Evolutionary conservation across 805 yeast species (phyloP), one percentile per base, ranked within the genome.

Genomic region (Candida morakotiae): DNA sequence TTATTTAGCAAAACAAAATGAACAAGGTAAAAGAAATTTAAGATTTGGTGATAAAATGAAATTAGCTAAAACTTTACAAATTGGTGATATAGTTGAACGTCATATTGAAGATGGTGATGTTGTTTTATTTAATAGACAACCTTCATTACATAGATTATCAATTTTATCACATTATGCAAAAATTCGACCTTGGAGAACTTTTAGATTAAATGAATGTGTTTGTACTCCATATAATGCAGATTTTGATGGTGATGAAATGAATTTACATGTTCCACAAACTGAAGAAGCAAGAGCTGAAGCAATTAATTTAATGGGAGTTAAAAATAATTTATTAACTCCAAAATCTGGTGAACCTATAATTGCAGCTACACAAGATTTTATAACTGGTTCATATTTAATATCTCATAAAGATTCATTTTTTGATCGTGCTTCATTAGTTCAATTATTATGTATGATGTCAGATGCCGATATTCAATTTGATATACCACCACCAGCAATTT

Each of bases 171-270:
- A 93, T 69, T 89, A 82, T 62, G 99, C 96, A 32, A 89, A 87
- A 56, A 82, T 93, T 51, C 77, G 95, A 55, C 98, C 98, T 0
- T 93, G 98, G 98, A 76, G 98, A 67, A 93, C 99, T 2, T 87
- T 93, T 67, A 73, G 99, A 49, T 73, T 93, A 49, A 93, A 93
- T 58, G 98, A 93, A 63, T 93, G 98, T 82, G 99, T 93, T 8
- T 93, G 98, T 68, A 93, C 98, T 0, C 98, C 98, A 2, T 93
- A 93, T 65, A 94, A 94, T 60, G 99, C 99, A 27, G 99, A 93
- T 75, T 93, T 93, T 58, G 98, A 93, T 62, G 98, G 98, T 64
- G 98, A 93, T 65, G 98, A 93, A 62, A 93, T 93, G 98, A 93
- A 93, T 61, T 71, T 93, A 55, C 98, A 93, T 58, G 98, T 93